A percentile compares a stretch with the other conserved stretches of the same genome.
phyloP scores from a whole-genome alignment of 306 rosid genomes.

The Boehmeria nivea region DNA sequence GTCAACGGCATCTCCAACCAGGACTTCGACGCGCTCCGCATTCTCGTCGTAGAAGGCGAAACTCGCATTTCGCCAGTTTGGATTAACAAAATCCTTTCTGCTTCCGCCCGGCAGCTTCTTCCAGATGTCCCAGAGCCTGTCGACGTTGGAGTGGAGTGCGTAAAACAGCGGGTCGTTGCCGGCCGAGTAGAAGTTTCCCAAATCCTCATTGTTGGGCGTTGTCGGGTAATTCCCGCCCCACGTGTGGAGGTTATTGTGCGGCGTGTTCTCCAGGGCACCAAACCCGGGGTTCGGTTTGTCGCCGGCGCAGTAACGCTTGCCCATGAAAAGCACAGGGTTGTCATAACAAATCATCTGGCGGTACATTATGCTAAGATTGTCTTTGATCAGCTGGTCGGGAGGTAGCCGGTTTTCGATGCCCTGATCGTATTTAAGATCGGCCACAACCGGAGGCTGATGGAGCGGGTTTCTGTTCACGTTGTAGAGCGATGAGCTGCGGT shows the following conservation, averaged over 20 bases:
- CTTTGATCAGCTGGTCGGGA: not conserved
- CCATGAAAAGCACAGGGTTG: slow-evolving; percentile 45
- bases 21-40: slow-evolving; percentile 48
- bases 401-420: slow-evolving; percentile 19
- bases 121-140: slow-evolving; percentile 69
- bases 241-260: slow-evolving; percentile 54
- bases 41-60: slow-evolving; percentile 74
- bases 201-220: slow-evolving; percentile 48
- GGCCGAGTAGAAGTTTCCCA: slow-evolving; percentile 74
- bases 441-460: slow-evolving; percentile 46
- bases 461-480: slow-evolving; percentile 28
- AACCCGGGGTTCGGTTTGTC: slow-evolving; percentile 48
- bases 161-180: slow-evolving; percentile 67
- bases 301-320: slow-evolving; percentile 53
- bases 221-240: slow-evolving; percentile 35
- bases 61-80: slow-evolving; percentile 52
- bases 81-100: slow-evolving; percentile 34
- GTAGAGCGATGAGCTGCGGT: slow-evolving; percentile 48
- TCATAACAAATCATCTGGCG: slow-evolving; percentile 58
- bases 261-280: slow-evolving; percentile 30
- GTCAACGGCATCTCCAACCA: slow-evolving; percentile 58
- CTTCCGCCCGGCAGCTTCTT: slow-evolving; percentile 34
- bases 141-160: slow-evolving; percentile 58
- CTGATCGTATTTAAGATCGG: slow-evolving; percentile 37
- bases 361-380: slow-evolving; percentile 56